These are phyloP conservation scores for Lineolata rhizophorae DNA, from an alignment of 495 filamentous ascomycete genomes.

Conservation along the genomic window DNA sequence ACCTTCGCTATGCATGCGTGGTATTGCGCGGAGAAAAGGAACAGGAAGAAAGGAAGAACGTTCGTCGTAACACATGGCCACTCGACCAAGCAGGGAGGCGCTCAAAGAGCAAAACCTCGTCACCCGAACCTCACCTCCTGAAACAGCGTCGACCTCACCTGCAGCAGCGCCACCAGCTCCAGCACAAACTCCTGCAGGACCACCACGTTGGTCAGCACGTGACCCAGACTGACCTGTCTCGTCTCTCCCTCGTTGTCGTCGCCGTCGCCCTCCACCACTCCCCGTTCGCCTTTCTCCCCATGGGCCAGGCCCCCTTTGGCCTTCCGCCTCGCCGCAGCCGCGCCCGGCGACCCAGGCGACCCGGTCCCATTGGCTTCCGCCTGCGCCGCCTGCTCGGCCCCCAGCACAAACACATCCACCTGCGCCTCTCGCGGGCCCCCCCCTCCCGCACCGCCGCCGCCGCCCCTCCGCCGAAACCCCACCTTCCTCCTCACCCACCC, in stretches of 20 bases:
- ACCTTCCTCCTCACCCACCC: constrained; percentile 3
- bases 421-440: background rate
- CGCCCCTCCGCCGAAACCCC: constrained; percentile 1
- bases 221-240: constrained; percentile 45
- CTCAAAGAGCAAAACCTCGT: too few species aligned
- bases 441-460: background rate
- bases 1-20: too few species aligned
- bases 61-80: too few species aligned
- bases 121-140: constrained; percentile 64
- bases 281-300: background rate
- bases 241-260: constrained; percentile 5
- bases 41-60: too few species aligned
- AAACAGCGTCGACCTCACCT: constrained; percentile 69
- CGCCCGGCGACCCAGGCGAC: background rate
- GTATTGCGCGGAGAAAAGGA: too few species aligned
- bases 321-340: too few species aligned
- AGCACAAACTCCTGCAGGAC: constrained; percentile 69
- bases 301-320: background rate
- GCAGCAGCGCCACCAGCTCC: constrained; percentile 69
- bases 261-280: background rate
- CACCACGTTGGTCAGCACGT: constrained; percentile 65
- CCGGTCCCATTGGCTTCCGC: background rate
- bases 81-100: too few species aligned
- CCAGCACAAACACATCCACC: background rate
- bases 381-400: background rate